These are phyloP conservation scores for Bullera alba DNA, from an alignment of 768 basidiomycete genomes.

Conservation along the genomic window DNA sequence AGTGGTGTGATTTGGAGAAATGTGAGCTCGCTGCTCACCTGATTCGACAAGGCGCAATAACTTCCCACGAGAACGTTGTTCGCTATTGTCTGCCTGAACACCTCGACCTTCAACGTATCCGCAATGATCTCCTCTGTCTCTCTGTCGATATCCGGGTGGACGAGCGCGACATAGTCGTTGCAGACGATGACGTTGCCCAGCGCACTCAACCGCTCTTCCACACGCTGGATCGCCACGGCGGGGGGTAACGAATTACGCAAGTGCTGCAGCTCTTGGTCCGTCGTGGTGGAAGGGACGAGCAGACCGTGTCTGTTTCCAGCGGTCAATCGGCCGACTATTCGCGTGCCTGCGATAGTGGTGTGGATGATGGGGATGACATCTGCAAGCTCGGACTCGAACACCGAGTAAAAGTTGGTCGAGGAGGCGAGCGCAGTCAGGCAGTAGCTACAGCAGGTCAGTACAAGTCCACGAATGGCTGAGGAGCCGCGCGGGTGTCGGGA, in stretches of 20 bases:
- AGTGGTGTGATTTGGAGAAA: neutral
- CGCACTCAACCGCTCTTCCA: conserved; percentile 94
- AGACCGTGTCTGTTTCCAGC: conserved; percentile 96
- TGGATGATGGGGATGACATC: conserved; percentile 95
- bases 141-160: conserved; percentile 94
- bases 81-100: conserved; percentile 94
- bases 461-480: neutral
- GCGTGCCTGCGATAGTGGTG: conserved; percentile 87
- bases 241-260: conserved; percentile 92
- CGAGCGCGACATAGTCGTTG: conserved; percentile 97
- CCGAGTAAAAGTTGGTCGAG: conserved; percentile 95
- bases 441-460: conserved; percentile 70
- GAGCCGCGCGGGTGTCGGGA: neutral
- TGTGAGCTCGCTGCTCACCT: conserved; percentile 45
- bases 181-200: conserved; percentile 97
- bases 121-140: conserved; percentile 99
- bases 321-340: conserved; percentile 86
- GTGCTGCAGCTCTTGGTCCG: conserved; percentile 97
- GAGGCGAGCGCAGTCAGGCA: conserved; percentile 89
- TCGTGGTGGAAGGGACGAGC: conserved; percentile 88
- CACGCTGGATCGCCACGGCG: conserved; percentile 83
- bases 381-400: conserved; percentile 87
- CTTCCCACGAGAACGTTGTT: conserved; percentile 94
- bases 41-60: conserved; percentile 90
- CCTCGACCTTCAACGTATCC: conserved; percentile 96